Conservation (phyloP, 306 rosid species). For the Datisca glomerata region DNA sequence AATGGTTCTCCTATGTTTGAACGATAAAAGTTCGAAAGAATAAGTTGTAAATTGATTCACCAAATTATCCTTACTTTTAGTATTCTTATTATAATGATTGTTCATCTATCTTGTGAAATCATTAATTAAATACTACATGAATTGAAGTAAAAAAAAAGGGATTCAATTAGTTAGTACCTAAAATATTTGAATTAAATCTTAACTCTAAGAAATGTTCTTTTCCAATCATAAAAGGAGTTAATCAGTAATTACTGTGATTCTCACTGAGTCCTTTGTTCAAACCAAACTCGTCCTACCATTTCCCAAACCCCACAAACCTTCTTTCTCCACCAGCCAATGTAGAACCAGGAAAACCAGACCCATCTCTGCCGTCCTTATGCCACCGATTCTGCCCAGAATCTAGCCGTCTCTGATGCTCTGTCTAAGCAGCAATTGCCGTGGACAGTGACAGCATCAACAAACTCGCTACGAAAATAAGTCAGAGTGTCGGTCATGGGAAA, state of each 20-base stretch:
- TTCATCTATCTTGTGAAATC: too few relatives aligned
- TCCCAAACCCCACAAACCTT: slow-evolving; percentile 27
- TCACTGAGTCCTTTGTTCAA: slow-evolving; percentile 34
- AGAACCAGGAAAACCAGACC: slow-evolving; percentile 18
- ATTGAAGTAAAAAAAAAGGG: too few relatives aligned
- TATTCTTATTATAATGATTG: too few relatives aligned
- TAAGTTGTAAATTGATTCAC: too few relatives aligned
- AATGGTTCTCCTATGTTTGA: too few relatives aligned
- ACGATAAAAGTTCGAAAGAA: too few relatives aligned
- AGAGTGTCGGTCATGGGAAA: slow-evolving; percentile 26
- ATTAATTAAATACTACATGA: too few relatives aligned
- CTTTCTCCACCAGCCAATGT: slow-evolving; percentile 14
- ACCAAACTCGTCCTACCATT: slow-evolving; percentile 18
- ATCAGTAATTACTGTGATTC: slow-evolving; percentile 28
- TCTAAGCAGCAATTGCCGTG: slow-evolving; percentile 11
- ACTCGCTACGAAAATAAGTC: slow-evolving; percentile 8
- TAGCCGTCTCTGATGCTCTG: slow-evolving; percentile 45
- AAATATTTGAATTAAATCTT: too few relatives aligned
- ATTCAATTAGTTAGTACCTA: too few relatives aligned
- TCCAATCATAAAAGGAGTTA: too few relatives aligned
- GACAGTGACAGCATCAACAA: slow-evolving; percentile 14
- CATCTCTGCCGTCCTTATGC: slow-evolving; percentile 63
- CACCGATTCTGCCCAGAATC: slow-evolving; percentile 74
- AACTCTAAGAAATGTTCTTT: too few relatives aligned
- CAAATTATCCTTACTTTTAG: too few relatives aligned